A percentile compares a stretch with the other conserved stretches of the same genome.
These are phyloP conservation scores for Cubamyces sp. DNA, from an alignment of 768 basidiomycete species.

Conservation along the genomic window DNA sequence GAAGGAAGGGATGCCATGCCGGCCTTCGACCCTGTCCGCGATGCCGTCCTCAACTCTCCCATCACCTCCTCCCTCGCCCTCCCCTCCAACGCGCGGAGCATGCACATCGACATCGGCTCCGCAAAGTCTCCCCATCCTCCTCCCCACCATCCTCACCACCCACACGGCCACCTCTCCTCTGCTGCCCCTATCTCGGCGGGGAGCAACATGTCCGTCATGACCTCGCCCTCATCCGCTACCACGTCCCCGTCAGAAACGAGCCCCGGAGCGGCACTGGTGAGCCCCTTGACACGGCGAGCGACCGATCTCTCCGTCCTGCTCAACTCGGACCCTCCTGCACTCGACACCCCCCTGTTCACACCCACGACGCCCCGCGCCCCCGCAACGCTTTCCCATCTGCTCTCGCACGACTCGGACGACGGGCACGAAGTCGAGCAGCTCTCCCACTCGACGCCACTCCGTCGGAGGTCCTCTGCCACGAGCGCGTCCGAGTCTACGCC, in stretches of 20 bases:
- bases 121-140: slow-evolving; percentile 7
- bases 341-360: slow-evolving; percentile 49
- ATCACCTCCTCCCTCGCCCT: slow-evolving; percentile 50
- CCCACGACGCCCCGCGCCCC: slow-evolving; percentile 36
- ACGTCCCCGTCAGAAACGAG: slow-evolving; percentile 35
- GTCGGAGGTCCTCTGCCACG: slow-evolving; percentile 30
- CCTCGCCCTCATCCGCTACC: slow-evolving; percentile 21
- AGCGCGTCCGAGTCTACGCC: slow-evolving; percentile 14
- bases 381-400: slow-evolving; percentile 43
- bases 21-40: slow-evolving; percentile 84
- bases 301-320: slow-evolving; percentile 80
- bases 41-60: slow-evolving; percentile 83
- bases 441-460: slow-evolving; percentile 33
- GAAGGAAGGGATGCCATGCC: slow-evolving; percentile 48
- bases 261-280: slow-evolving; percentile 40
- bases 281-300: slow-evolving; percentile 61
- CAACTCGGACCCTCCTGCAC: slow-evolving; percentile 57
- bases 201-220: slow-evolving; percentile 21
- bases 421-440: slow-evolving; percentile 34
- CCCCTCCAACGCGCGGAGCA: slow-evolving; percentile 29
- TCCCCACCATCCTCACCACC: slow-evolving; percentile 22
- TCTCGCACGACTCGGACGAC: slow-evolving; percentile 34
- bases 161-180: slow-evolving; percentile 39
- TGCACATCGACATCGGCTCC: slow-evolving; percentile 27
- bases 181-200: slow-evolving; percentile 27